These are phyloP conservation scores for Fusarium subglutinans DNA, from an alignment of 2,329 filamentous ascomycete species.

Conservation along the genomic window DNA sequence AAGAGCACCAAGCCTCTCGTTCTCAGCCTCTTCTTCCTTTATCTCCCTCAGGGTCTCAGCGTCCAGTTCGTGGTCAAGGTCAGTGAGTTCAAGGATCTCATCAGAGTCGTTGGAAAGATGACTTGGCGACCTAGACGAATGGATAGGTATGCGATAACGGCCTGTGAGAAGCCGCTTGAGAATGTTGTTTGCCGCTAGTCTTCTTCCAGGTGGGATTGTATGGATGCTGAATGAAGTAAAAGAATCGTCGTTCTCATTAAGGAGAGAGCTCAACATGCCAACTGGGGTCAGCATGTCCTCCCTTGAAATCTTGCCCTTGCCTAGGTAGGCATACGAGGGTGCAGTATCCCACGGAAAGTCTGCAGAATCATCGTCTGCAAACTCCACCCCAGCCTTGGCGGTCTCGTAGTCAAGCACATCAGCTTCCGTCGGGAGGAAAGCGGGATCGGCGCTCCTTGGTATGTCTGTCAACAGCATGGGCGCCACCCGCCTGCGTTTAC, in stretches of 20 bases:
- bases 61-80: slow-evolving; percentile 52
- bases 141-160: slow-evolving; percentile 35
- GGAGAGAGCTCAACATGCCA: slow-evolving; percentile 33
- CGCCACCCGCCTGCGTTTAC: slow-evolving; percentile 43
- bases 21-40: slow-evolving; percentile 50
- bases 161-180: slow-evolving; percentile 53
- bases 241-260: slow-evolving; percentile 30
- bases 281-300: slow-evolving; percentile 36
- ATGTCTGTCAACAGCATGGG: slow-evolving; percentile 38
- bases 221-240: slow-evolving; percentile 44
- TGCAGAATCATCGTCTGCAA: not conserved
- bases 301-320: slow-evolving; percentile 44
- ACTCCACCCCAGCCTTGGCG: not conserved
- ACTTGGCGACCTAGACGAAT: slow-evolving; percentile 17
- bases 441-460: slow-evolving; percentile 20
- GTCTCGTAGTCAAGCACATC: slow-evolving; percentile 17
- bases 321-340: slow-evolving; percentile 47
- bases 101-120: slow-evolving; percentile 11
- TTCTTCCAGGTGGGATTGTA: slow-evolving; percentile 53
- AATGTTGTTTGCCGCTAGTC: slow-evolving; percentile 53
- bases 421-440: slow-evolving; percentile 41
- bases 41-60: slow-evolving; percentile 70
- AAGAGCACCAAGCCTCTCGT: slow-evolving; percentile 3
- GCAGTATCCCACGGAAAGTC: slow-evolving; percentile 38
- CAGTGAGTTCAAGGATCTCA: slow-evolving; percentile 15